These are phyloP conservation scores for Aschersonia sp. DNA, from an alignment of 2,329 filamentous ascomycete genomes.

Conservation along the genomic window DNA sequence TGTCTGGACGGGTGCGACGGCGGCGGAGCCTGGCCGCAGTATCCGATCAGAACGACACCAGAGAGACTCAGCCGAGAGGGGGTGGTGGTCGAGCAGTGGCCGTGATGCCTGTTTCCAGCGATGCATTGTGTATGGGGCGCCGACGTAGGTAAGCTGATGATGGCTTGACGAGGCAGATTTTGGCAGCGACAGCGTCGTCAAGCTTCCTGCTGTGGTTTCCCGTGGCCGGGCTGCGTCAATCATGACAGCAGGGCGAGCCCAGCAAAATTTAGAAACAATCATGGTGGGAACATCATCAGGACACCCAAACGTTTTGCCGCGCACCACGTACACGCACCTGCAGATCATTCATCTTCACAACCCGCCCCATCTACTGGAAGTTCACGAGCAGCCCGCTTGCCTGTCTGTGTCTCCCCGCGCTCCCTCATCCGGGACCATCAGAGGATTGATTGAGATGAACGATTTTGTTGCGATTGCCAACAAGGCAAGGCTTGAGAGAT, in stretches of 20 bases:
- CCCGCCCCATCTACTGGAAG: no score
- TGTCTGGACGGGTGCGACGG: conserved; percentile 7
- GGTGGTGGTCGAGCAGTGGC: not conserved
- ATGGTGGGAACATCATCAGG: not conserved
- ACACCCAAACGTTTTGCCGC: not conserved
- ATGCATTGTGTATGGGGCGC: not conserved
- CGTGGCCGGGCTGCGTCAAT: no score
- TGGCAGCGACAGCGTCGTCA: no score
- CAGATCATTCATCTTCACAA: no score
- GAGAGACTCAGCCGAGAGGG: not conserved
- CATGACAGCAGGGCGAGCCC: no score
- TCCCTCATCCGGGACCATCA: no score
- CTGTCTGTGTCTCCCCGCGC: no score
- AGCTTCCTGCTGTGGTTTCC: no score
- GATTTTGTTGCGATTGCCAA: not conserved
- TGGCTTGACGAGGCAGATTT: not conserved
- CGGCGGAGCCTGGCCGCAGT: conserved; percentile 4
- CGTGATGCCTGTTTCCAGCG: not conserved
- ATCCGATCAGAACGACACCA: conserved; percentile 2
- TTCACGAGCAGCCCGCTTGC: no score
- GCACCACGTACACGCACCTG: no score
- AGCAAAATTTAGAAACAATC: no score
- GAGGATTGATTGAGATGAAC: no score
- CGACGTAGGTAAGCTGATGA: conserved; percentile 1
- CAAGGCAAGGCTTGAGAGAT: conserved; percentile 8